Percentiles rank a stretch among this genome's conserved stretches.
Conservation (phyloP, 306 rosid species). For the Cucurbita argyrosperma region DNA sequence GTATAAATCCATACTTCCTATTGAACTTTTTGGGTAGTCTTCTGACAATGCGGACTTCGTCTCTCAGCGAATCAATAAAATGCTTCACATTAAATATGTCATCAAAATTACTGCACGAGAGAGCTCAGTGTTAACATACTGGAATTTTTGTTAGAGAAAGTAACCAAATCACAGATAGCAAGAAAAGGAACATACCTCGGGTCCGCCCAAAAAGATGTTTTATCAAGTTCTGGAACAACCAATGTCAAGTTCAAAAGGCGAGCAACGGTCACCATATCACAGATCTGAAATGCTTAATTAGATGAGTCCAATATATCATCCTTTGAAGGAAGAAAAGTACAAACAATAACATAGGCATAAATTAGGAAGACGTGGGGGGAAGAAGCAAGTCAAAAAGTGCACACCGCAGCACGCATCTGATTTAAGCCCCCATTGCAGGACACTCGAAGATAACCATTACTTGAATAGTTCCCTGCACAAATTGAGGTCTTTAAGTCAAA, state of each 20-base stretch:
- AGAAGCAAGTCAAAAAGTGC: conserved; percentile 17
- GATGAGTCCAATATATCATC: conserved; percentile 17
- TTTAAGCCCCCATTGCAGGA: conserved; percentile 98
- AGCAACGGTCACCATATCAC: conserved; percentile 97
- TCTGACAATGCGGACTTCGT: conserved; percentile 80
- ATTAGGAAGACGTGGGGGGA: conserved; percentile 3
- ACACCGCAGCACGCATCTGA: conserved; percentile 99
- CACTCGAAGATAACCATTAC: conserved; percentile 93
- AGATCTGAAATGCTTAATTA: conserved; percentile 50
- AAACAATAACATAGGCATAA: neutral
- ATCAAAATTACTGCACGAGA: conserved; percentile 70
- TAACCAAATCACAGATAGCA: neutral
- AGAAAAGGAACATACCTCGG: conserved; percentile 49
- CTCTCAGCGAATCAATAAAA: conserved; percentile 77
- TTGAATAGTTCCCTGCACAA: conserved; percentile 80
- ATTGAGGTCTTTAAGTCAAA: conserved; percentile 1
- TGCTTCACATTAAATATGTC: conserved; percentile 87
- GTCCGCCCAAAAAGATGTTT: conserved; percentile 94
- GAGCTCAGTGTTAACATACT: conserved; percentile 16
- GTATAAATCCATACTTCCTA: conserved; percentile 41
- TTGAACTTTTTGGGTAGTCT: conserved; percentile 69
- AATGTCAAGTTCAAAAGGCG: conserved; percentile 83
- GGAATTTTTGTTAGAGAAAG: conserved; percentile 8
- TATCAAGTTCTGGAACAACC: conserved; percentile 97
- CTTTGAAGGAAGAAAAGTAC: neutral